These are phyloP conservation scores for Cephalotrichum gorgonifer DNA, from an alignment of 2,329 filamentous ascomycete genomes.

Conservation along the genomic window DNA sequence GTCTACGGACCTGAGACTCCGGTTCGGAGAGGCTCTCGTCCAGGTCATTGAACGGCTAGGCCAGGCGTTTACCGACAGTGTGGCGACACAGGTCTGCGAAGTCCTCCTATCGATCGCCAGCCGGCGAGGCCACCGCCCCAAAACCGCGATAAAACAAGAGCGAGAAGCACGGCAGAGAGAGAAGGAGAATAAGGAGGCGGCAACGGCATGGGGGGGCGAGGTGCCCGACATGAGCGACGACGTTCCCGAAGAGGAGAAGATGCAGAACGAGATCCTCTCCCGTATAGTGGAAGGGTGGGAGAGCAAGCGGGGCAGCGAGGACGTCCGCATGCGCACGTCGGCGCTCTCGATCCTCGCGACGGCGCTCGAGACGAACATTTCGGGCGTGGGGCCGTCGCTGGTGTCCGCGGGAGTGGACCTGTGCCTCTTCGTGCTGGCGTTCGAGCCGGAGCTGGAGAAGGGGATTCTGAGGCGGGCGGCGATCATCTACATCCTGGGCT, in stretches of 20 bases:
- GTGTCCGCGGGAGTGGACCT: slow-evolving; percentile 51
- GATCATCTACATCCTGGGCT: slow-evolving; percentile 49
- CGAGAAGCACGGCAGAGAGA: slow-evolving; percentile 37
- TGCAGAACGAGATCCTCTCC: slow-evolving; percentile 38
- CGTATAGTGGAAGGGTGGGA: slow-evolving; percentile 60
- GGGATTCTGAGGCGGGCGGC: slow-evolving; percentile 59
- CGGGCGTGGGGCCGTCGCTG: slow-evolving; percentile 40
- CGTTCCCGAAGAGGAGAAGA: slow-evolving; percentile 29
- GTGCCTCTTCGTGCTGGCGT: slow-evolving; percentile 48
- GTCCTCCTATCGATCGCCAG: slow-evolving; percentile 54
- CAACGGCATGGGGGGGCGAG: slow-evolving; percentile 44
- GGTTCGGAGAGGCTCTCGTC: slow-evolving; percentile 57
- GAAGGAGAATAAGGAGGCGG: slow-evolving; percentile 36
- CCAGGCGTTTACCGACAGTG: slow-evolving; percentile 42
- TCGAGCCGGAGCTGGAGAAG: slow-evolving; percentile 50
- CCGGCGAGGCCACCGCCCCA: slow-evolving; percentile 49
- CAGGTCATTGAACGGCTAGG: slow-evolving; percentile 54
- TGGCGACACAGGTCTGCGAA: slow-evolving; percentile 41
- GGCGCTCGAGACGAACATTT: slow-evolving; percentile 49
- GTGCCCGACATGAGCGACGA: slow-evolving; percentile 38
- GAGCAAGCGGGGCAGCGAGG: slow-evolving; percentile 54
- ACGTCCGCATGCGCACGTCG: slow-evolving; percentile 59
- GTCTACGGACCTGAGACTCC: slow-evolving; percentile 51
- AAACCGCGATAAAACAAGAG: slow-evolving; percentile 45
- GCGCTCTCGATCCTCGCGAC: slow-evolving; percentile 55